Evolutionary conservation across 371 early-diverging fungal species (phyloP), one percentile per base, ranked within the genome.

Genomic region (Actinomucor elegans): DNA sequence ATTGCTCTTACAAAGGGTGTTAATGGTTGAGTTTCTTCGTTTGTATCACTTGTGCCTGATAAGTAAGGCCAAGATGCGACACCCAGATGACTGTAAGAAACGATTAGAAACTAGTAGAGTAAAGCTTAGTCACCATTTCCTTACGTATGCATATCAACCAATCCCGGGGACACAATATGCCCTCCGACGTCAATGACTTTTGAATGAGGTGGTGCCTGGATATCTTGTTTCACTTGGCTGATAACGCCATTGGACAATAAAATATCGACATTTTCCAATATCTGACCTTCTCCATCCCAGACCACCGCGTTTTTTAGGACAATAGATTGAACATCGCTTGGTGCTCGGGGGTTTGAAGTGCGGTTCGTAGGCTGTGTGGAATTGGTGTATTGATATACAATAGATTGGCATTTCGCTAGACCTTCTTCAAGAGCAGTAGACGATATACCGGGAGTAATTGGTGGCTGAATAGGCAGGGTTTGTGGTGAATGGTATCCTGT

Each of bases 111-210:
- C 37, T 37, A n/a, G n/a, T n/a, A n/a, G n/a, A n/a, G n/a, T n/a
- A n/a, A n/a, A n/a, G n/a, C n/a, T n/a, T n/a, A n/a, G n/a, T 26
- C 0, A 3, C 11, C 17, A 6, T 7, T n/a, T 24, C 23, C 42
- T 59, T 74, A 87, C 86, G 79, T 80, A 50, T 91, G 87, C 87
- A 83, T 81, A 59, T 90, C 91, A 4, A 91, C 86, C 20, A 91
- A 54, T 34, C 91, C 90, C 32, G 91, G 91, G 10, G 86, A 80
- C 8, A 91, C 69, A 41, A 79, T 80, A 28, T 83, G 82, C 4
- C 86, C 86, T 44, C 75, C 70, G 36, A 80, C 82, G 48, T 91
- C 84, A 35, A 89, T 79, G 2, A 71, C 43, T 23, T 70, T 68
- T 6, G 49, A 52, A 6, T 64, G 61, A 1, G 62, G 21, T 2